Evolutionary conservation across 257 asterid genomes (phyloP).

Genomic region (Paraleonurus japonicus): DNA sequence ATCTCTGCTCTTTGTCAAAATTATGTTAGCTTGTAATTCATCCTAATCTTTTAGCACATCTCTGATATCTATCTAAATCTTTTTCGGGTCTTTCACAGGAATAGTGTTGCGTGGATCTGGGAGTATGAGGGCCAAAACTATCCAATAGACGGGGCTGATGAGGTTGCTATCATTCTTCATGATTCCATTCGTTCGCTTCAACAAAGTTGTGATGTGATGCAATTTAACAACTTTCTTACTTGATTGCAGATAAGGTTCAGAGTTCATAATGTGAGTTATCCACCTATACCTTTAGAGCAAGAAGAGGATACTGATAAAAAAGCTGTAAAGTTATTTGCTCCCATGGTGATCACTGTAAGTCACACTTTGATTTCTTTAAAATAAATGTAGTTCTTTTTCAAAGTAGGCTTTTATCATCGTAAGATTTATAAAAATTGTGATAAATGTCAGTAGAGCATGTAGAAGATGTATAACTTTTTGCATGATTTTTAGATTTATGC

Average conservation of each 20-base stretch:
- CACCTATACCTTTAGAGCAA: constrained; percentile 64
- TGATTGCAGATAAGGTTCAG: constrained; percentile 42
- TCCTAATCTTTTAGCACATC: background rate
- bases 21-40: background rate
- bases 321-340: constrained; percentile 42
- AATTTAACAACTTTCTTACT: background rate
- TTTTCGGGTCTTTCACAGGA: constrained; percentile 19
- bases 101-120: constrained; percentile 68
- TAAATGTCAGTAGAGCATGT: background rate
- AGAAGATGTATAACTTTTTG: background rate
- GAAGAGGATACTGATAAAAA: constrained; percentile 33
- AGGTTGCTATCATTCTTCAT: constrained; percentile 46
- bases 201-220: background rate
- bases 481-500: background rate
- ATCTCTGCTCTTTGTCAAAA: constrained; percentile 13
- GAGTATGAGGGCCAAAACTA: constrained; percentile 46
- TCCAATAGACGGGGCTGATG: constrained; percentile 62
- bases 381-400: background rate
- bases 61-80: background rate
- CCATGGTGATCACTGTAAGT: constrained; percentile 55
- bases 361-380: background rate
- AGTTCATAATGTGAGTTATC: constrained; percentile 58
- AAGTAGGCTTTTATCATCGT: background rate
- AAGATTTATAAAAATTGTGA: background rate
- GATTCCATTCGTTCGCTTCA: background rate